Base-by-base conservation (phyloP, 176 grass and related monocot species). In the Oryza brachyantha region DNA sequence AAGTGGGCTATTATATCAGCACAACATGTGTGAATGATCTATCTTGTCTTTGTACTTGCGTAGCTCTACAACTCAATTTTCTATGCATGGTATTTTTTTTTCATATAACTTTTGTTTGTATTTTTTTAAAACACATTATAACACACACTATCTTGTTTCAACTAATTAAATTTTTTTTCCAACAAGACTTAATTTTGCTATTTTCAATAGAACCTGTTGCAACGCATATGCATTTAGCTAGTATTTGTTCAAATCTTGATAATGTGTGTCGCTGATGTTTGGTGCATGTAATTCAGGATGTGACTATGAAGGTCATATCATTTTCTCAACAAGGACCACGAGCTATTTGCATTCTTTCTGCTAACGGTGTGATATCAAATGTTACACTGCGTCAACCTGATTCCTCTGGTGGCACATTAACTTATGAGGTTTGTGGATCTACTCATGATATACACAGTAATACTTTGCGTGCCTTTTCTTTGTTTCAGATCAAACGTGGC, bases 251-350 rank as follows among this genome's bases (percentile, higher is more conserved):
- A 52, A 48, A 58, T 5, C 26, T 70, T 24, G 34, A 37, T 86
- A 13, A 68, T 61, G 10, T 59, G n/a, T 65, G n/a, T 27, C 66
- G 5, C n/a, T 84, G 26, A 81, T 61, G 16, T 28, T 31, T 74
- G 70, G 70, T 72, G 7, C 26, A 5, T 61, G 29, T 79, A 54
- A 61, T 86, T 82, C 67, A 94, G 94, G 94, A 97, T 90, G 86
- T 97, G 52, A 94, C 89, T 34, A 92, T 83, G 91, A 97, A 97
- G 82, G 86, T 97, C 39, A 97, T 97, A 82, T 94, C 94, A 7
- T 97, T 97, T 83, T 90, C 82, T 8, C 94, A 97, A 83, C 89
- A 90, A 89, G 94, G 91, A 24, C 91, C 94, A 7, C 78, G 50
- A 65, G 88, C 91, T 73, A 94, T 97, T 42, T 97, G 94, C 76